Conservation (phyloP, 441 rosid species). For the Pelargonium myrrhifolium region DNA sequence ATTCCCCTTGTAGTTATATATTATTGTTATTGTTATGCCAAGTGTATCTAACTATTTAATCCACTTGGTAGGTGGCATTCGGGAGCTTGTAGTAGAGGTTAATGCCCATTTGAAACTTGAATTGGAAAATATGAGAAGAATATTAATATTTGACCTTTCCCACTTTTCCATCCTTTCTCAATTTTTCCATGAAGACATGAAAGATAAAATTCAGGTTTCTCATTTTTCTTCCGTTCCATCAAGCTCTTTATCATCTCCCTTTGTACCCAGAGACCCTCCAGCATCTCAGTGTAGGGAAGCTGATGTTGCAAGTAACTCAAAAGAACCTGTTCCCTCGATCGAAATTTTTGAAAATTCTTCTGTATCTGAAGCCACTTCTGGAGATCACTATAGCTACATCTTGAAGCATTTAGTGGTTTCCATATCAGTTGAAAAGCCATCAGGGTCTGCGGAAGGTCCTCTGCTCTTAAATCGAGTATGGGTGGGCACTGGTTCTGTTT, state of each 20-base stretch:
- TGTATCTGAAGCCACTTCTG: constrained; percentile 24
- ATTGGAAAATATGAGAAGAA: constrained; percentile 34
- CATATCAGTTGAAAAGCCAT: constrained; percentile 45
- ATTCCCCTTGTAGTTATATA: constrained; percentile 19
- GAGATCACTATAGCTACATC: constrained; percentile 45
- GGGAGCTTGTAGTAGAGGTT: constrained; percentile 56
- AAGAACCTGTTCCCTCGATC: constrained; percentile 24
- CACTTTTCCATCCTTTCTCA: constrained; percentile 61
- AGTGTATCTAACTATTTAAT: constrained; percentile 19
- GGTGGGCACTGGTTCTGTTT: constrained; percentile 63
- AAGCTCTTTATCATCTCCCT: constrained; percentile 34
- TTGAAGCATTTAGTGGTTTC: constrained; percentile 51
- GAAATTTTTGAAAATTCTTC: constrained; percentile 20
- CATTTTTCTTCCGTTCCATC: constrained; percentile 47
- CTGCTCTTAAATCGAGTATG: constrained; percentile 39
- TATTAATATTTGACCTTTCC: constrained; percentile 52
- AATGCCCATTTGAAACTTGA: constrained; percentile 49
- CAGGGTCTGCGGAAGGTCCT: constrained; percentile 26
- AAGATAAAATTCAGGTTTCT: constrained; percentile 45
- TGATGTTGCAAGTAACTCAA: constrained; percentile 36
- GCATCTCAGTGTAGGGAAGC: constrained; percentile 28
- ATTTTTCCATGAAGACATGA: constrained; percentile 35
- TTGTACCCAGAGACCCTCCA: constrained; percentile 32
- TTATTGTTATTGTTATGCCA: constrained; percentile 15
- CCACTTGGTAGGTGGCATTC: constrained; percentile 48